Percentiles rank a stretch among this genome's conserved stretches.
phyloP scores from a whole-genome alignment of 352 stramenopile species.

The Phytophthora aleatoria region DNA sequence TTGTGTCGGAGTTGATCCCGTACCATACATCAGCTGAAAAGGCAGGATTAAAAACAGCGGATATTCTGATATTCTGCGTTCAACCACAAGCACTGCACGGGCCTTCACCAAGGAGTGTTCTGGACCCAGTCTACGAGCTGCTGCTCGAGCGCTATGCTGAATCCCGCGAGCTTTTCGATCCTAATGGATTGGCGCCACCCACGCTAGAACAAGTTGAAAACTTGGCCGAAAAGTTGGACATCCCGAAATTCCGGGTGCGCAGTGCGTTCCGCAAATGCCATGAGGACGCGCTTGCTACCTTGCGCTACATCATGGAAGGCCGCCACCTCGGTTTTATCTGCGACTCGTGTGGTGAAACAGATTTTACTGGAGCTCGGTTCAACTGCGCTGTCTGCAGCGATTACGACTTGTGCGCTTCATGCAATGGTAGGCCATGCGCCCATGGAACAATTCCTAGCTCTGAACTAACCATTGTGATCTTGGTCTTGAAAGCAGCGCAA shows the following conservation, averaged over 20 bases:
- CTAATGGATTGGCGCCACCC: constrained; percentile 20
- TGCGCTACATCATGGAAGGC: constrained; percentile 85
- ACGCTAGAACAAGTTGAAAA: constrained; percentile 71
- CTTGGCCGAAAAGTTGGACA: constrained; percentile 69
- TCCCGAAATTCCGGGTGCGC: constrained; percentile 79
- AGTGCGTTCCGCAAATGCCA: constrained; percentile 83
- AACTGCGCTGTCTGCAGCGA: constrained; percentile 80
- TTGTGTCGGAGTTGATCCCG: constrained; percentile 53
- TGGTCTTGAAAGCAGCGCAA: constrained; percentile 43
- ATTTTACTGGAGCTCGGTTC: constrained; percentile 75
- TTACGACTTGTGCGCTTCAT: constrained; percentile 73
- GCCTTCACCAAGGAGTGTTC: background rate
- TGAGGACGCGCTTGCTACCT: constrained; percentile 62
- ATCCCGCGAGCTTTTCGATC: constrained; percentile 42
- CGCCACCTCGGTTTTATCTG: constrained; percentile 84
- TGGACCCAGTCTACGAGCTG: constrained; percentile 24
- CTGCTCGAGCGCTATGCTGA: constrained; percentile 47
- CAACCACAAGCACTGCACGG: constrained; percentile 18
- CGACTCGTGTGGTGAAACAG: constrained; percentile 79
- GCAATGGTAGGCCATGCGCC: constrained; percentile 48
- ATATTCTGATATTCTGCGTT: constrained; percentile 71
- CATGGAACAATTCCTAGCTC: background rate
- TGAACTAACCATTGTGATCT: constrained; percentile 17
- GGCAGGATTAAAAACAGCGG: constrained; percentile 45
- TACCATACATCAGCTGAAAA: constrained; percentile 31